These are phyloP conservation scores for Flaveria sonorensis DNA, from an alignment of 129 eudicot species.

Conservation along the genomic window DNA sequence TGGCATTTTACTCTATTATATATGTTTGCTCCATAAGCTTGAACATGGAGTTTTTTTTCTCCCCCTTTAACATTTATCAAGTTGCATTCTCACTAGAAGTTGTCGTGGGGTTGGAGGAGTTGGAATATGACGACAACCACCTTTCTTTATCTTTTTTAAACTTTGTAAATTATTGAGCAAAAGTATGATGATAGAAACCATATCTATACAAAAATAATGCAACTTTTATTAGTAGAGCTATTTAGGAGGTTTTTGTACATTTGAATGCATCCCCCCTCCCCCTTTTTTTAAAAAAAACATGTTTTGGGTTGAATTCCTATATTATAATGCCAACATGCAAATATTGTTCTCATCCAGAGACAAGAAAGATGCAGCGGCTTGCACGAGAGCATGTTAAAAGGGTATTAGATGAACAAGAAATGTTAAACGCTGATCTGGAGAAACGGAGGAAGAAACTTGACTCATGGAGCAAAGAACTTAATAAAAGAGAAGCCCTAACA, in stretches of 20 bases:
- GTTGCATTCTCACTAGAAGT: background rate
- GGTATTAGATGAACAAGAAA: slow-evolving; percentile 77
- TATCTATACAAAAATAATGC: background rate
- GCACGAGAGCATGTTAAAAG: slow-evolving; percentile 67
- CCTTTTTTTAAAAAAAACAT: background rate
- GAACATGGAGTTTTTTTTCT: background rate
- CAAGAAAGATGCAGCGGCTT: slow-evolving; percentile 70
- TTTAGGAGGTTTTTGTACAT: background rate
- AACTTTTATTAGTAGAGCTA: background rate
- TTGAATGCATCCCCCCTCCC: background rate
- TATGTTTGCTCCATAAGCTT: background rate
- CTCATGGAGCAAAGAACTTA: slow-evolving; percentile 69
- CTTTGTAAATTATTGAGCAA: background rate
- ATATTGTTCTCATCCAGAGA: slow-evolving; percentile 47
- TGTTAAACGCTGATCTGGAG: slow-evolving; percentile 61
- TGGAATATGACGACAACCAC: background rate
- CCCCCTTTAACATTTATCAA: background rate
- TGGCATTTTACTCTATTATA: too few relatives aligned
- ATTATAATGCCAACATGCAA: slow-evolving; percentile 9
- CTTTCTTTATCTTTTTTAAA: background rate
- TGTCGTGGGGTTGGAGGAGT: background rate
- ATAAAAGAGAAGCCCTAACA: slow-evolving; percentile 73
- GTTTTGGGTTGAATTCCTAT: background rate
- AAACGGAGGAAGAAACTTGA: slow-evolving; percentile 58
- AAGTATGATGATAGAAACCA: background rate